Evolutionary conservation across 768 basidiomycete genomes (phyloP).

Genomic region (Hypholoma sublateritium): DNA sequence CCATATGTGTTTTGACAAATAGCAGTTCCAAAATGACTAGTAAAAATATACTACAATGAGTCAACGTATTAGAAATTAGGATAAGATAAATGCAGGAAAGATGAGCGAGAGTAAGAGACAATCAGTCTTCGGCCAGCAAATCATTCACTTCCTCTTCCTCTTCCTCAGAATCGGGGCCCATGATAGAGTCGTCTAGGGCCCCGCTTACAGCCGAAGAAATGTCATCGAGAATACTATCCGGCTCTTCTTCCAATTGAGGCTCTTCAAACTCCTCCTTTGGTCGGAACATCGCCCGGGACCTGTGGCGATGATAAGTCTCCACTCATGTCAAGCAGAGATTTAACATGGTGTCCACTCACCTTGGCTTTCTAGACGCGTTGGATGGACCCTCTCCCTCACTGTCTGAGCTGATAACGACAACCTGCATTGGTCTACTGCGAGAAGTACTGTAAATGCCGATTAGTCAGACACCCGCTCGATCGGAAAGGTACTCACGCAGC

Average conservation of each 20-base stretch:
- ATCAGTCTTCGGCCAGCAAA: constrained; percentile 36
- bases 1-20: no score
- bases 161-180: constrained; percentile 41
- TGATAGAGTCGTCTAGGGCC: constrained; percentile 46
- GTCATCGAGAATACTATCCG: constrained; percentile 37
- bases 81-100: neutral
- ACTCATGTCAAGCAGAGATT: neutral
- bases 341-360: constrained; percentile 10
- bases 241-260: constrained; percentile 37
- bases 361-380: constrained; percentile 9
- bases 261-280: constrained; percentile 40
- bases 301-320: neutral
- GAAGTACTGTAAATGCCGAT: constrained; percentile 19
- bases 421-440: constrained; percentile 32
- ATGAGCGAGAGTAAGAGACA: neutral
- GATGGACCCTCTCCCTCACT: constrained; percentile 29
- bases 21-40: neutral
- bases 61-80: neutral
- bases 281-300: constrained; percentile 5
- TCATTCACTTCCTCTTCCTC: constrained; percentile 56
- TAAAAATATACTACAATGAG: neutral
- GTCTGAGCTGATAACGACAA: constrained; percentile 39
- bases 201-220: constrained; percentile 16
- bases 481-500: constrained; percentile 45
- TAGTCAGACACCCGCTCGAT: neutral